A percentile compares a stretch with the other conserved stretches of the same genome.
Conservation (phyloP, 2,329 filamentous ascomycete genomes). For the Leptographium radiaticola region DNA sequence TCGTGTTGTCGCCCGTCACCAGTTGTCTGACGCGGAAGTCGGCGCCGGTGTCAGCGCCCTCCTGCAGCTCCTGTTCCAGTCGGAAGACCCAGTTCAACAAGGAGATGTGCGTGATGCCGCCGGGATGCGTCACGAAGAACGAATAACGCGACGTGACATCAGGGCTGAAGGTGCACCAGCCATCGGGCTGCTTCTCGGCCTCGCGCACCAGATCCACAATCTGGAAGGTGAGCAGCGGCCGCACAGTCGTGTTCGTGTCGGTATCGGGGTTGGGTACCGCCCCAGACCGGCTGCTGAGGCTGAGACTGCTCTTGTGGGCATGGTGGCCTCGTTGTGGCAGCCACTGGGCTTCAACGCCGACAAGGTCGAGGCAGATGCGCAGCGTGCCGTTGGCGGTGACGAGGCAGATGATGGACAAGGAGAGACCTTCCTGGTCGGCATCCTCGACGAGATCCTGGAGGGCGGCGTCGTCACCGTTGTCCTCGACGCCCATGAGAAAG, state of each 20-base stretch:
- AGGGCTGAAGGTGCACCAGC: slow-evolving; percentile 50
- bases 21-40: slow-evolving; percentile 50
- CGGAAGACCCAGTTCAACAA: slow-evolving; percentile 51
- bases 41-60: slow-evolving; percentile 41
- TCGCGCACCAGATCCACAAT: slow-evolving; percentile 45
- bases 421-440: slow-evolving; percentile 45
- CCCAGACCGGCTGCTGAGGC: neutral
- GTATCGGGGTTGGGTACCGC: slow-evolving; percentile 19
- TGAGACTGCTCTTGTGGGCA: slow-evolving; percentile 5
- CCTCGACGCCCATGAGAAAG: slow-evolving; percentile 50
- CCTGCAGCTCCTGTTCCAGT: slow-evolving; percentile 46
- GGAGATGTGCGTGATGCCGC: slow-evolving; percentile 46
- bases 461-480: slow-evolving; percentile 38
- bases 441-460: slow-evolving; percentile 26
- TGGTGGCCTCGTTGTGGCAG: slow-evolving; percentile 40
- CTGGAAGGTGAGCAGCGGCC: slow-evolving; percentile 46
- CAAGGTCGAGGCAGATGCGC: slow-evolving; percentile 46
- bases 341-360: slow-evolving; percentile 54
- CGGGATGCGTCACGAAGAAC: slow-evolving; percentile 49
- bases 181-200: slow-evolving; percentile 39
- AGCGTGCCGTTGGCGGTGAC: slow-evolving; percentile 48
- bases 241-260: slow-evolving; percentile 24
- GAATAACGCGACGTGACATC: slow-evolving; percentile 50
- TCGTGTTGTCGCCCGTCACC: slow-evolving; percentile 42
- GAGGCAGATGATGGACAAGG: slow-evolving; percentile 45